These are phyloP conservation scores for Coelastrella sp. DNA, from an alignment of 139 green algal genomes.

Conservation along the genomic window DNA sequence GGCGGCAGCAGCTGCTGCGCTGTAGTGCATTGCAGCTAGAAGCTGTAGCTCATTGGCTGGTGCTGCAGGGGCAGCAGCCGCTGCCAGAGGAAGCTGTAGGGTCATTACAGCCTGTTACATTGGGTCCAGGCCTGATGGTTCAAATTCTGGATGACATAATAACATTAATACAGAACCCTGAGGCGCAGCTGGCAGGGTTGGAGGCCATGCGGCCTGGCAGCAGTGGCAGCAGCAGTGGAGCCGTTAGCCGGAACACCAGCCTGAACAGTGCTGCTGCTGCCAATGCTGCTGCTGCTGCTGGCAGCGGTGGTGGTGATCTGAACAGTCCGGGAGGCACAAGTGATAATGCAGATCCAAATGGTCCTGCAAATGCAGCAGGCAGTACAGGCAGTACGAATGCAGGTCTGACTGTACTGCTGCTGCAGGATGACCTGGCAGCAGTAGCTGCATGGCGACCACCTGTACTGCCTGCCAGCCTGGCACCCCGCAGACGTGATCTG, in stretches of 20 bases:
- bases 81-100: constrained; percentile 24
- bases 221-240: neutral
- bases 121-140: constrained; percentile 14
- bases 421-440: constrained; percentile 34
- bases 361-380: neutral
- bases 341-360: neutral
- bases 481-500: constrained; percentile 3
- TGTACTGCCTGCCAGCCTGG: constrained; percentile 18
- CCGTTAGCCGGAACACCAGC: neutral
- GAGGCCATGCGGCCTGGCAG: neutral
- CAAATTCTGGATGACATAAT: constrained; percentile 31
- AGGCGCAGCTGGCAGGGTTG: constrained; percentile 7
- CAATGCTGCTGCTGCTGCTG: no score
- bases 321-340: no score
- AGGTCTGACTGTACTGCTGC: neutral
- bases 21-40: constrained; percentile 27
- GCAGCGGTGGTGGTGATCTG: no score
- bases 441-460: constrained; percentile 35
- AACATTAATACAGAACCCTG: constrained; percentile 5
- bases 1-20: constrained; percentile 23
- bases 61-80: constrained; percentile 32
- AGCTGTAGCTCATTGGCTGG: constrained; percentile 11
- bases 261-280: constrained; percentile 12
- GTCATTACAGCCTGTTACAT: constrained; percentile 14
- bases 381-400: constrained; percentile 5